These are phyloP conservation scores for Linanthus parryae DNA, from an alignment of 148 eudicot species.

Conservation along the genomic window DNA sequence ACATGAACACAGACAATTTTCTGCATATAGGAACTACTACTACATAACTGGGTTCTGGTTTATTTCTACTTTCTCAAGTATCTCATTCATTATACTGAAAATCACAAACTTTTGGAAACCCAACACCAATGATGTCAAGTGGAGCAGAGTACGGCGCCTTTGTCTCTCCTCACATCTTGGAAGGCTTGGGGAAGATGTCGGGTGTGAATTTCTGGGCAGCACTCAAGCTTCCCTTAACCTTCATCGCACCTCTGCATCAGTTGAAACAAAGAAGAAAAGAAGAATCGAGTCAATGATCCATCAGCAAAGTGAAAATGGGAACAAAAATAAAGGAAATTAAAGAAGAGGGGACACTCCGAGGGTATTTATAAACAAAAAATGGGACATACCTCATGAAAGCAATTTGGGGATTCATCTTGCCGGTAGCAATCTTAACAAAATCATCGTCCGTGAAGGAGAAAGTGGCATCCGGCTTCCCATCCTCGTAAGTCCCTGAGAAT, in stretches of 20 bases:
- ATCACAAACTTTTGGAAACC: too few species aligned
- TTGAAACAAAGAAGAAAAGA: neutral
- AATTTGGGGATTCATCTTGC: conserved; percentile 96
- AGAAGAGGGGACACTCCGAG: neutral
- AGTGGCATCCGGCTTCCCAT: conserved; percentile 90
- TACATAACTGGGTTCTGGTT: too few species aligned
- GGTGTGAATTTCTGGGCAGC: conserved; percentile 97
- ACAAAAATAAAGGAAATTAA: neutral
- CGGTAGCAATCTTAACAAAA: conserved; percentile 76
- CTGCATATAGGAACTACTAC: too few species aligned
- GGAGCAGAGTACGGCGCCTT: too few species aligned
- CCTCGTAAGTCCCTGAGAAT: conserved; percentile 65
- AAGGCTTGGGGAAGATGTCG: conserved; percentile 92
- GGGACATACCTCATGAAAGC: conserved; percentile 72
- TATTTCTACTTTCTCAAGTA: too few species aligned
- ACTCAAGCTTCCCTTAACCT: conserved; percentile 82
- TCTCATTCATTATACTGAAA: too few species aligned
- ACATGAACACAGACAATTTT: too few species aligned
- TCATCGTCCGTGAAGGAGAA: conserved; percentile 87
- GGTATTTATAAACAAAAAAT: too few species aligned
- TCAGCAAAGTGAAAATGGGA: neutral
- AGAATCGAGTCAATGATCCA: neutral
- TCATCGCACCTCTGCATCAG: conserved; percentile 72
- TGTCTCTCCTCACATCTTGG: conserved; percentile 97
- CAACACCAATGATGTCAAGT: too few species aligned